Conservation (phyloP, 257 asterid genomes). For the Solanum rostratum region DNA sequence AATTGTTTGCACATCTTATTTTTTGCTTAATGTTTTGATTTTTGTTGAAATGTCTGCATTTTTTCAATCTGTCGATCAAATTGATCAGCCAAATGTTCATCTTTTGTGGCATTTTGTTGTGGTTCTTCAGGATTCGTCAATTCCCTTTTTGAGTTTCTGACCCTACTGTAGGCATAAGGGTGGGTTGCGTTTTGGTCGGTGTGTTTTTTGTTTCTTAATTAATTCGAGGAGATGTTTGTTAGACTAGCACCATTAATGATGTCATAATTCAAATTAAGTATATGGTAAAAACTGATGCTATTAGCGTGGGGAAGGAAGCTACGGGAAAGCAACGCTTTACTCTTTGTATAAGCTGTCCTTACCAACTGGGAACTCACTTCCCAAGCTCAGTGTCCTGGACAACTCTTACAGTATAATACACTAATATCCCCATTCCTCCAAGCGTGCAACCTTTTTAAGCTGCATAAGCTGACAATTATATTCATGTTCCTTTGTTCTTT, state of each 20-base stretch:
- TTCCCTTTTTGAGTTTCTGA: background rate
- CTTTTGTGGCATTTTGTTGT: background rate
- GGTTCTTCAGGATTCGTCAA: background rate
- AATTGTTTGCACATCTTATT: background rate
- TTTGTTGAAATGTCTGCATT: background rate
- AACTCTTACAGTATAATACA: background rate
- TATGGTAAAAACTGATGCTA: background rate
- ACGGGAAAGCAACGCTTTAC: background rate
- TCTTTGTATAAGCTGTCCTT: background rate
- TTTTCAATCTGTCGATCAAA: background rate
- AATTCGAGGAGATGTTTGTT: background rate
- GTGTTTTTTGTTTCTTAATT: background rate
- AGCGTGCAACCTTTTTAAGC: background rate
- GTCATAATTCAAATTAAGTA: background rate
- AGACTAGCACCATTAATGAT: background rate
- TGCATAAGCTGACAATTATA: background rate
- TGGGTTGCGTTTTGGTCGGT: background rate
- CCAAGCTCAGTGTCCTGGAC: background rate
- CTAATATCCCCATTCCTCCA: background rate
- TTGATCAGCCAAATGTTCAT: background rate
- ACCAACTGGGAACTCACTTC: background rate
- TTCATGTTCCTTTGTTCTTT: background rate
- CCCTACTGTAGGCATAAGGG: background rate
- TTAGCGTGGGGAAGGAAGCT: background rate
- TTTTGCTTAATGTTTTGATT: background rate